Evolutionary conservation across 2,329 filamentous ascomycete species (phyloP), one percentile per base, ranked within the genome.

Genomic region (Diaporthe sp.): DNA sequence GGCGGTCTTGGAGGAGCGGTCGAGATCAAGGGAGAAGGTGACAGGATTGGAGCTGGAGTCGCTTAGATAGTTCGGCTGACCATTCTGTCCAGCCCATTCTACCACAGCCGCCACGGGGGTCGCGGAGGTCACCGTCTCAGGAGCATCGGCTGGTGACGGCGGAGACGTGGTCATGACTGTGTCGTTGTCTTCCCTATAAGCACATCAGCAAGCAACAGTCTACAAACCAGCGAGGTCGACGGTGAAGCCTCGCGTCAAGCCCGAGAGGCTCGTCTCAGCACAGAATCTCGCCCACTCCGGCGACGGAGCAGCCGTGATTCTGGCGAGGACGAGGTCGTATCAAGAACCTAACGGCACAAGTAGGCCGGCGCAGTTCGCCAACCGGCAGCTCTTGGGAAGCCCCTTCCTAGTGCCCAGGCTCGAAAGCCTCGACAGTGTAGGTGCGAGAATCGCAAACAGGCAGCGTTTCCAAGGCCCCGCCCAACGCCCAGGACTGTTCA

Each of bases 401-500:
- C 61, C 61, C 61, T 67, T 67, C 61, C 61, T 67, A 67, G n/a
- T 67, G 42, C 35, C 61, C 42, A n/a, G 28, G 15, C 25, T 52
- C 61, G 45, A 17, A 64, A 67, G 25, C 61, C 42, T 50, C 42
- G 42, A 19, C 61, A 50, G 61, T 67, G 15, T 67, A 67, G 61
- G 61, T 50, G 61, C 61, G 33, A 67, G 61, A 50, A 52, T 38
- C 22, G 61, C 61, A 67, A 19, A 67, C 61, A 67, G 61, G 61
- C 61, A 67, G 61, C 61, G 50, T 52, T 67, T 50, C 61, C 42
- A 67, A 52, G 42, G 61, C 61, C 61, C 61, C 61, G 61, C 61
- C 61, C 61, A 64, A 67, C 42, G 30, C 61, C 61, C 61, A 67
- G 61, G 40, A 67, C 40, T 67, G 3, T 25, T 35, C 12, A 4